Conservation (phyloP, 2,329 filamentous ascomycete genomes). For the Purpureocillium lavendulum region DNA sequence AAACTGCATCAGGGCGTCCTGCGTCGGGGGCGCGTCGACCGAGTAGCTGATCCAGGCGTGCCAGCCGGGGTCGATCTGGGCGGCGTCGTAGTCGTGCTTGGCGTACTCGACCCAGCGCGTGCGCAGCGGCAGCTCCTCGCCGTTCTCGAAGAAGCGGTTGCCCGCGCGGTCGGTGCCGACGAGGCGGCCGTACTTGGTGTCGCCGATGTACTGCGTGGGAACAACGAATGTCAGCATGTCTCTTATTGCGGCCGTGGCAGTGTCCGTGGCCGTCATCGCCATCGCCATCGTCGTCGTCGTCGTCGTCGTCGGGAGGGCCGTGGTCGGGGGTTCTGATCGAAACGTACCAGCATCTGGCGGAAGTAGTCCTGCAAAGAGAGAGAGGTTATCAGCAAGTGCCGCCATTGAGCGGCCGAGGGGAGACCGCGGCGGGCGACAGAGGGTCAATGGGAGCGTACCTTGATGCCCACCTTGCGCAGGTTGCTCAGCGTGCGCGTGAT, state of each 20-base stretch:
- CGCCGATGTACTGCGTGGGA: slow-evolving; percentile 33
- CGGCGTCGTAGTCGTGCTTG: slow-evolving; percentile 71
- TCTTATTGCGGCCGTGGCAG: not conserved
- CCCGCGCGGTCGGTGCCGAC: slow-evolving; percentile 83
- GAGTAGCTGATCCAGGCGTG: slow-evolving; percentile 96
- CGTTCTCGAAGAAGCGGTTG: slow-evolving; percentile 97
- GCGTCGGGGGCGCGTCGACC: slow-evolving; percentile 75
- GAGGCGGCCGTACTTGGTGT: slow-evolving; percentile 88
- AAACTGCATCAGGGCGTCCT: slow-evolving; percentile 64
- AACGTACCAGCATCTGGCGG: slow-evolving; percentile 84
- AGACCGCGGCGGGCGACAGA: too few relatives aligned
- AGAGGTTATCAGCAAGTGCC: slow-evolving; percentile 6
- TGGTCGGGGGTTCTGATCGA: slow-evolving; percentile 1
- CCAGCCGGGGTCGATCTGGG: slow-evolving; percentile 92
- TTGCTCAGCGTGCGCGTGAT: slow-evolving; percentile 79
- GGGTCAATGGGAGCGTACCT: slow-evolving; percentile 45
- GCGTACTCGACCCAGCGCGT: slow-evolving; percentile 98
- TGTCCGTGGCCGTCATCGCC: slow-evolving; percentile 12
- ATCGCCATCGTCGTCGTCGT: slow-evolving; percentile 13
- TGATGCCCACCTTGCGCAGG: slow-evolving; percentile 78
- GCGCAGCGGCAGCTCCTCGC: slow-evolving; percentile 88
- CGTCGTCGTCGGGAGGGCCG: slow-evolving; percentile 11
- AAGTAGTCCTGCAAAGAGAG: slow-evolving; percentile 63
- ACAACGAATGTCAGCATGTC: not conserved
- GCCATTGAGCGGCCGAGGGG: too few relatives aligned